Conservation (phyloP, 352 stramenopile genomes). For the Pythium angustatum region DNA sequence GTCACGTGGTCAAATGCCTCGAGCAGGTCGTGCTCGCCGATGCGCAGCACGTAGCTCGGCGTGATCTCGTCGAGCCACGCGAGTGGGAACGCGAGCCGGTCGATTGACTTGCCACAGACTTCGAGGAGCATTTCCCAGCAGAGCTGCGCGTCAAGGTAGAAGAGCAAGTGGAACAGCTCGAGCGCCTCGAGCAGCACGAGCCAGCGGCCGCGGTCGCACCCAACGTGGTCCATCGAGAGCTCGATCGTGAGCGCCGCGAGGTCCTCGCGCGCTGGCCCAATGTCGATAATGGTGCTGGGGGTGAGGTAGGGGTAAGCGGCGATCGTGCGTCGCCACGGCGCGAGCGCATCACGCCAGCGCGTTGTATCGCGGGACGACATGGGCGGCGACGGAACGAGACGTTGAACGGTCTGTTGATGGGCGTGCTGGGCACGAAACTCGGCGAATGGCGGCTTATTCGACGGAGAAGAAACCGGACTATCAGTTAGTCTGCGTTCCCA, state of each 20-base stretch:
- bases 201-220: constrained; percentile 11
- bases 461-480: neutral
- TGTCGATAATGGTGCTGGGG: neutral
- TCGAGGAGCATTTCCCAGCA: constrained; percentile 6
- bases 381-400: neutral
- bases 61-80: neutral
- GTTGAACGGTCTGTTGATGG: neutral
- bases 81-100: constrained; percentile 10
- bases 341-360: constrained; percentile 5
- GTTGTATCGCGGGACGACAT: too few species aligned
- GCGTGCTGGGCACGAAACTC: neutral
- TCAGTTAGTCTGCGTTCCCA: too few species aligned
- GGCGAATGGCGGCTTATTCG: neutral
- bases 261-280: constrained; percentile 2
- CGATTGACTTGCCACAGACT: neutral
- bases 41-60: constrained; percentile 7
- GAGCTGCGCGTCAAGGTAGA: neutral
- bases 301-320: neutral
- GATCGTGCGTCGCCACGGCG: constrained; percentile 7
- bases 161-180: constrained; percentile 12
- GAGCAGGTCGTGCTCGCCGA: constrained; percentile 7
- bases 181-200: constrained; percentile 10
- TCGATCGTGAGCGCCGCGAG: constrained; percentile 2
- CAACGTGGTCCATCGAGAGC: constrained; percentile 11
- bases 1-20: constrained; percentile 9